phyloP scores from a whole-genome alignment of 208 protist species.

The Crithidia expoeki region DNA sequence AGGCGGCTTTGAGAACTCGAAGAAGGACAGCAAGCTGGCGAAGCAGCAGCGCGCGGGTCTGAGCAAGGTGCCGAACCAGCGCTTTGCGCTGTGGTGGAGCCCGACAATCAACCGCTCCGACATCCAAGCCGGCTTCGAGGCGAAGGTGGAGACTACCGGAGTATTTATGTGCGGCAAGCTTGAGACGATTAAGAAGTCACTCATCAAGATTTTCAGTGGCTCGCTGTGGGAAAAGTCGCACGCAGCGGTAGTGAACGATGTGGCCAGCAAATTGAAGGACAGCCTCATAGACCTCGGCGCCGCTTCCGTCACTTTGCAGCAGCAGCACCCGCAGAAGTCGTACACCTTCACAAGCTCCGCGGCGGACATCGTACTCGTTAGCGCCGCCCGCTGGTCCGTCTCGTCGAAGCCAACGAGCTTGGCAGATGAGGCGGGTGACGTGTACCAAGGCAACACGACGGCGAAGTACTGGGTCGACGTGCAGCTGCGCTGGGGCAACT shows the following conservation, averaged over 20 bases:
- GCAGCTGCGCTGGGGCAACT: slow-evolving; percentile 99
- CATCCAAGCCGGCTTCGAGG: slow-evolving; percentile 99
- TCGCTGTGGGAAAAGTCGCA: slow-evolving; percentile 99
- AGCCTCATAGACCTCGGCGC: slow-evolving; percentile 99
- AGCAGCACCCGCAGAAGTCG: slow-evolving; percentile 95
- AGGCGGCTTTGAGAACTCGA: slow-evolving; percentile 99
- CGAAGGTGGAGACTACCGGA: slow-evolving; percentile 99
- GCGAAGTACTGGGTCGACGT: slow-evolving; percentile 99
- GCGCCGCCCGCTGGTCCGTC: slow-evolving; percentile 97
- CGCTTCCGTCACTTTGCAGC: slow-evolving; percentile 97
- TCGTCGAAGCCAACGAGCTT: slow-evolving; percentile 88
- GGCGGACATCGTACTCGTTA: slow-evolving; percentile 96
- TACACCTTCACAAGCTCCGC: slow-evolving; percentile 93
- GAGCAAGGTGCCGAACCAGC: slow-evolving; percentile 99
- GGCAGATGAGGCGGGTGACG: slow-evolving; percentile 80
- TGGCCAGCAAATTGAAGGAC: slow-evolving; percentile 97
- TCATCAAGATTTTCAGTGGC: slow-evolving; percentile 99
- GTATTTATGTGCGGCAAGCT: slow-evolving; percentile 99
- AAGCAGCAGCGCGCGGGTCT: slow-evolving; percentile 99
- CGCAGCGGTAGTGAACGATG: slow-evolving; percentile 99
- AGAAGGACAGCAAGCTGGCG: slow-evolving; percentile 99
- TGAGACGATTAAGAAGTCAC: slow-evolving; percentile 99
- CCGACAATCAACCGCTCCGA: slow-evolving; percentile 99
- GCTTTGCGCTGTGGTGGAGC: slow-evolving; percentile 99
- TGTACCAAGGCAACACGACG: slow-evolving; percentile 75